phyloP scores from a whole-genome alignment of 202 grass and related monocot genomes.

The Eragrostis tef region DNA sequence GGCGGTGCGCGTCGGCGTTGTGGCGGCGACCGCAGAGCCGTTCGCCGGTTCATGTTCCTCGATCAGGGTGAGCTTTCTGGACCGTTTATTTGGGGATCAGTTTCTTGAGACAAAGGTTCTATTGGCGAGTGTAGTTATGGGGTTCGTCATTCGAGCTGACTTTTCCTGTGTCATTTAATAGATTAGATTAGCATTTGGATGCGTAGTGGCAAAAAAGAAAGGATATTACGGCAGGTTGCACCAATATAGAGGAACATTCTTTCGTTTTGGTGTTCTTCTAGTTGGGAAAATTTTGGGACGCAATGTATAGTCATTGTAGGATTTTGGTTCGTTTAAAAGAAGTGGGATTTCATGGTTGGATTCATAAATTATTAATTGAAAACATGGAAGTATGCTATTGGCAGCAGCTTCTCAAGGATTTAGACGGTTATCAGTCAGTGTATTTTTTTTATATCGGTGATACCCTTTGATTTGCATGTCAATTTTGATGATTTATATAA shows the following conservation, averaged over 20 bases:
- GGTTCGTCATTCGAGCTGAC: background rate
- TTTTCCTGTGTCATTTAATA: background rate
- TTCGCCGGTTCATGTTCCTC: conserved; percentile 8
- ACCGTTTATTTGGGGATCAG: background rate
- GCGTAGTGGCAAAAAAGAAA: background rate
- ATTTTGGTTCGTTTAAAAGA: background rate
- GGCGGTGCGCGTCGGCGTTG: background rate
- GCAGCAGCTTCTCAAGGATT: background rate
- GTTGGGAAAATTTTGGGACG: background rate
- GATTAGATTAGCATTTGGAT: background rate
- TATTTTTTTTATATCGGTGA: background rate
- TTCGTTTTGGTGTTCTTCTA: background rate
- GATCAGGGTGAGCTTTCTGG: conserved; percentile 33
- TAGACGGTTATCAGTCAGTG: background rate
- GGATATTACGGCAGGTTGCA: background rate
- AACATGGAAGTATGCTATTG: background rate
- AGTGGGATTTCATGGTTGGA: background rate
- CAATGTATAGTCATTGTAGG: background rate
- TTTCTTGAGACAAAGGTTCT: background rate
- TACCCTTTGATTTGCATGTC: background rate
- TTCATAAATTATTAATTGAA: background rate
- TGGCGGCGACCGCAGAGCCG: conserved; percentile 12
- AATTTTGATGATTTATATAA: background rate
- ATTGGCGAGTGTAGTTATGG: background rate
- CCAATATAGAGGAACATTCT: background rate